Percentiles rank a stretch among this genome's conserved stretches.
These are phyloP conservation scores for Hordeum pubiflorum DNA, from an alignment of 202 grass and related monocot genomes.

Conservation along the genomic window DNA sequence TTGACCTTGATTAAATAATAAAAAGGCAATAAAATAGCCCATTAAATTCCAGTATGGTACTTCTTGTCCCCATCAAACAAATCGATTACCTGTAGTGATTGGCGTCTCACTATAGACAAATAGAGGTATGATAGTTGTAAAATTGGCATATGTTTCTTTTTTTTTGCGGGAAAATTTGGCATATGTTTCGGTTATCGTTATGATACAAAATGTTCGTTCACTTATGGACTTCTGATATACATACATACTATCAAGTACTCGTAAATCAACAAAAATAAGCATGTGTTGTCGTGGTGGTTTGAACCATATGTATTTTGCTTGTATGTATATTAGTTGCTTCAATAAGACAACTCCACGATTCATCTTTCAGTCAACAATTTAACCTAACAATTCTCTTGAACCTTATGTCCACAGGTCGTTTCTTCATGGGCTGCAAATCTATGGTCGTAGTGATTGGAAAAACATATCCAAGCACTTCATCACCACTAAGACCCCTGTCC, in stretches of 20 bases:
- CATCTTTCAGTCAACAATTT: not conserved
- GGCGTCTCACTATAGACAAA: not conserved
- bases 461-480: conserved; percentile 26
- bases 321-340: not conserved
- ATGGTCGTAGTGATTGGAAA: conserved; percentile 27
- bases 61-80: not conserved
- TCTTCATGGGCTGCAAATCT: not conserved
- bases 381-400: not conserved
- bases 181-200: not conserved
- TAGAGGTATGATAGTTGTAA: not conserved
- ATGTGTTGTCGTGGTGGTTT: not conserved
- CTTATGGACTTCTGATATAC: not conserved
- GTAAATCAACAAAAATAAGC: not conserved
- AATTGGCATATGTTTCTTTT: not conserved
- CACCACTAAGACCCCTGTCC: conserved; percentile 21
- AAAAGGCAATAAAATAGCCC: too few relatives aligned
- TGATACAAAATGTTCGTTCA: not conserved
- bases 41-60: too few relatives aligned
- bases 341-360: not conserved
- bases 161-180: too few relatives aligned
- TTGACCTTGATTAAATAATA: too few relatives aligned
- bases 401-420: not conserved
- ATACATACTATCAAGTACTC: not conserved
- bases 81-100: not conserved
- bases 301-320: not conserved